Conservation (phyloP, 495 filamentous ascomycete species). For the Apiosordaria backusii region DNA sequence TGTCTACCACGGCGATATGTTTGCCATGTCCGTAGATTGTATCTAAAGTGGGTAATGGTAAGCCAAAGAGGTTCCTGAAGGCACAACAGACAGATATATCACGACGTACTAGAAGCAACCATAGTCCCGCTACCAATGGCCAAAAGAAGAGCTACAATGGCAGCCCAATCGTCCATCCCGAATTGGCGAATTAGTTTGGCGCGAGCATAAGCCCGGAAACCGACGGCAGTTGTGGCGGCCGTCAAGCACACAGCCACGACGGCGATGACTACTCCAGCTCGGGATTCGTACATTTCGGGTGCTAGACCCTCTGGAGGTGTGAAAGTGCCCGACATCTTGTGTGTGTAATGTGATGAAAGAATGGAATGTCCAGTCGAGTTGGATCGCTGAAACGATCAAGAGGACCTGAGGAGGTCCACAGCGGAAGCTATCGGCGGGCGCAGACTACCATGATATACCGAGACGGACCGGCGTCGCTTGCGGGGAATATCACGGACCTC, state of each 20-base stretch:
- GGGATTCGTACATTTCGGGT: slow-evolving; percentile 22
- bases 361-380: background rate
- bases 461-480: background rate
- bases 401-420: background rate
- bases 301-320: slow-evolving; percentile 1
- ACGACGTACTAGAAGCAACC: slow-evolving; percentile 17
- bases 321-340: slow-evolving; percentile 8
- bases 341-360: background rate
- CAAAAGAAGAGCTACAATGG: slow-evolving; percentile 26
- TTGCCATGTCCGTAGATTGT: slow-evolving; percentile 27
- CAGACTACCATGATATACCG: slow-evolving; percentile 14
- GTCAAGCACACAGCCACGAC: slow-evolving; percentile 22
- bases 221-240: slow-evolving; percentile 34
- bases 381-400: background rate
- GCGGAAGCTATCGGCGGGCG: slow-evolving; percentile 8
- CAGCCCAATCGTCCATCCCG: slow-evolving; percentile 41
- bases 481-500: background rate
- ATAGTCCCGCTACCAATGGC: slow-evolving; percentile 26
- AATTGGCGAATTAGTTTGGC: slow-evolving; percentile 38
- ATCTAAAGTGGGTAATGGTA: slow-evolving; percentile 10
- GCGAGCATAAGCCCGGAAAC: slow-evolving; percentile 40
- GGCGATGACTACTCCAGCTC: slow-evolving; percentile 21
- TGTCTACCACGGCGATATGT: slow-evolving; percentile 20
- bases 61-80: background rate
- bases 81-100: background rate